Evolutionary conservation across 805 yeast species (phyloP), one percentile per base, ranked within the genome.

Genomic region (Metschnikowia baotianmanensis): DNA sequence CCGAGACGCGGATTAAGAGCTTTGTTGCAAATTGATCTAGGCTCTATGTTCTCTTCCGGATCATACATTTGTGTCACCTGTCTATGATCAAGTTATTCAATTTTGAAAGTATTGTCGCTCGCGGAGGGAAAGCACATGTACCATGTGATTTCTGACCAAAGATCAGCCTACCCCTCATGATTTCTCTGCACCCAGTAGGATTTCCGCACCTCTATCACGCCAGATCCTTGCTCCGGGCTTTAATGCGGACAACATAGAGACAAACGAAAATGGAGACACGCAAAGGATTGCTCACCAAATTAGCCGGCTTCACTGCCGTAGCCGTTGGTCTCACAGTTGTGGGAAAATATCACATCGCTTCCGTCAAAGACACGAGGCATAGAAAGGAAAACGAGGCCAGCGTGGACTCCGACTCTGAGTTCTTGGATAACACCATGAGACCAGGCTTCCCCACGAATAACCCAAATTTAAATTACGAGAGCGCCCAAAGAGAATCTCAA

Each of bases 391-490:
- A 65, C 21, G 72, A 67, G 46, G 63, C 71, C 24, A 49, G 59
- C n/a, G 46, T 62, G 18, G 65, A 59, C 39, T 50, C 61, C 22
- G 56, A 55, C 23, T 25, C 39, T 12, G 71, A 67, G 46, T 67
- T 65, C 43, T 60, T 59, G 33, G 41, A 46, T 26, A 24, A 22
- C 13, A 19, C 36, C 16, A 59, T 66, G 10, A 71, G 72, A 47
- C 85, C 84, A 1, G 86, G 86, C 1, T 72, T 78, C 38, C 83
- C 83, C 4, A 38, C 44, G 13, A 52, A 58, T 40, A 57, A 61
- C 38, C 65, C 67, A 6, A 52, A 53, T 10, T 56, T 61, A 9
- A 62, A 58, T 32, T 57, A 63, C 12, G 65, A 63, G 1, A 55
- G 53, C 18, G 64, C 61, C 17, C 53, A 61, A 31, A 64, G 89